Base-by-base conservation (phyloP, 805 yeast species). In the Jamesozyma hellenica region DNA sequence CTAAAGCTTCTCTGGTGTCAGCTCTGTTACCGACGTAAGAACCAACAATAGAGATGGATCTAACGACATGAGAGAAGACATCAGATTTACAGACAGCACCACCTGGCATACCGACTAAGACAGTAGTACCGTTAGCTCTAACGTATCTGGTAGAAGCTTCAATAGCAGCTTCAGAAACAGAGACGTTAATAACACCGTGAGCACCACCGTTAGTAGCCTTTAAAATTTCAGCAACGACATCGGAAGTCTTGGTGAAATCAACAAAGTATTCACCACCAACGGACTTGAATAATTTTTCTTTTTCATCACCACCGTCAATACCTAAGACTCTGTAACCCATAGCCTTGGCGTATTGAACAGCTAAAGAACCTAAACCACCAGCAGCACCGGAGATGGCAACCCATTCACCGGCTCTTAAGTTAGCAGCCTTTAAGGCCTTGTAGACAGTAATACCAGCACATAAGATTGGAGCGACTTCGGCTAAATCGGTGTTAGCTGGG, bases 341-440 rank as follows among this genome's bases (percentile, higher is more conserved):
- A 45, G 84, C 85, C 51, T 63, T 71, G 46, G 84, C 87, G 64
- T 78, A 81, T 65, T 81, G 87, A 52, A 80, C 67, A 41, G 85
- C 86, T 48, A 81, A 64, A 30, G 84, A 67, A 56, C 88, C 90
- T 61, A 81, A 71, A 56, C 90, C 88, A 61, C 88, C 88, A 61
- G 77, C 83, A 46, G 86, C 87, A 66, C 90, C 88, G 42, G 85
- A 75, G 44, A 81, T 67, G 44, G 77, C 75, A 49, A 79, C 82
- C 79, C 81, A 80, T 61, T 81, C 76, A 56, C 90, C 87, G 17
- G 87, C 68, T 36, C 47, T 45, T 43, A 72, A 56, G 39, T 66
- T 60, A 39, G 82, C 79, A 37, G 76, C 70, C 65, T 76, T 76
- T 55, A 77, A 65, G 11, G 81, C 82, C 66, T 76, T 76, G 74